Evolutionary conservation across 495 filamentous ascomycete genomes (phyloP).

Genomic region (Glonium stellatum): DNA sequence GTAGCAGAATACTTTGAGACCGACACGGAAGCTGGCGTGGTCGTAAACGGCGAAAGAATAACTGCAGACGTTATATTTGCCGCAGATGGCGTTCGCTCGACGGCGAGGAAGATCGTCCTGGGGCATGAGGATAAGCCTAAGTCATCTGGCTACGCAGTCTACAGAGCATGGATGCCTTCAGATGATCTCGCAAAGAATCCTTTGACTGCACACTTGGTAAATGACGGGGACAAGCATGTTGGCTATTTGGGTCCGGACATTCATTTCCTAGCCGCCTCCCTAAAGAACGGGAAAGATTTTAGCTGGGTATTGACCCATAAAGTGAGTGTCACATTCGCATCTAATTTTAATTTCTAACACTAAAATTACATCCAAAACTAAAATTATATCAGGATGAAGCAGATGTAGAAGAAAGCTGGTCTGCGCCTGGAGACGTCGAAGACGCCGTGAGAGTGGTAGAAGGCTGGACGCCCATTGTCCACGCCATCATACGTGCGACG

Average conservation of each 20-base stretch:
- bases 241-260: constrained; percentile 36
- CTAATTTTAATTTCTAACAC: background rate
- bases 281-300: constrained; percentile 32
- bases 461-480: constrained; percentile 32
- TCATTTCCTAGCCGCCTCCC: constrained; percentile 32
- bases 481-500: constrained; percentile 33
- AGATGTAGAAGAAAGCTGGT: constrained; percentile 34
- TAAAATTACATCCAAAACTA: background rate
- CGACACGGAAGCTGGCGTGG: constrained; percentile 49
- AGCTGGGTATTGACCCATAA: constrained; percentile 35
- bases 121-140: constrained; percentile 58
- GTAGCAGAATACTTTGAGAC: constrained; percentile 57
- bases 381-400: constrained; percentile 21
- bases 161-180: constrained; percentile 32
- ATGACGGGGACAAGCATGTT: constrained; percentile 28
- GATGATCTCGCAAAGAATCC: constrained; percentile 30
- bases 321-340: constrained; percentile 1
- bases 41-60: constrained; percentile 47
- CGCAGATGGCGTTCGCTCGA: constrained; percentile 57
- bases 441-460: constrained; percentile 28
- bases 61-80: constrained; percentile 52
- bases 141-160: constrained; percentile 54
- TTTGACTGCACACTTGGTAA: constrained; percentile 28
- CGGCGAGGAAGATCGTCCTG: constrained; percentile 52
- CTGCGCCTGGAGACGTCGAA: constrained; percentile 27